These are phyloP conservation scores for Mycothermus thermophilus DNA, from an alignment of 495 filamentous ascomycete species.

Conservation along the genomic window DNA sequence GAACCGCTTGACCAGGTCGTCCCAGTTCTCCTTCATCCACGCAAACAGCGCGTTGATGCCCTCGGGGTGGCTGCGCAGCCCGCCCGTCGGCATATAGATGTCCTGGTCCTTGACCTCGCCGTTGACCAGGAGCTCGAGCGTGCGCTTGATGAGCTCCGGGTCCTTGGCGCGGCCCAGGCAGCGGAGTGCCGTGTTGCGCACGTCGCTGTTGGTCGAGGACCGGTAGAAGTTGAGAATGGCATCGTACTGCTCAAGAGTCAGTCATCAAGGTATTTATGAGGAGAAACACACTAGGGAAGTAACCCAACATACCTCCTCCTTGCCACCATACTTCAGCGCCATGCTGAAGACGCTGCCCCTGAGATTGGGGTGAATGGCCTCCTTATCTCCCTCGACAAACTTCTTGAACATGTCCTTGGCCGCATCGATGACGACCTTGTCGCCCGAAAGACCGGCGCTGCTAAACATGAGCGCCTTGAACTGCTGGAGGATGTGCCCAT, in stretches of 20 bases:
- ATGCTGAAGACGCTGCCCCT: constrained; percentile 56
- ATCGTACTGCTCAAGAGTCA: constrained; percentile 45
- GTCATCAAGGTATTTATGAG: no score
- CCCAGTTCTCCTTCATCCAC: constrained; percentile 84
- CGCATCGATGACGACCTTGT: constrained; percentile 44
- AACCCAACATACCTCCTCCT: constrained; percentile 45
- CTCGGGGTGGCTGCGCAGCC: constrained; percentile 59
- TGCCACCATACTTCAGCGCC: constrained; percentile 56
- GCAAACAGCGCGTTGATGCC: constrained; percentile 70
- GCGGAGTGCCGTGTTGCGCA: constrained; percentile 90
- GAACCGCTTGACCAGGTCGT: constrained; percentile 57
- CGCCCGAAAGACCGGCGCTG: constrained; percentile 50
- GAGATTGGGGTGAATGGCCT: constrained; percentile 61
- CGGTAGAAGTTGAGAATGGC: constrained; percentile 68
- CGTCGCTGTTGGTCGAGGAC: constrained; percentile 75
- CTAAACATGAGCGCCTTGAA: constrained; percentile 61
- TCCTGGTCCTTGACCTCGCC: constrained; percentile 91
- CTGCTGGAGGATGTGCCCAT: constrained; percentile 83
- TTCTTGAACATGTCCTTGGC: constrained; percentile 63
- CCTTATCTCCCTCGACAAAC: constrained; percentile 50
- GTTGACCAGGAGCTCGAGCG: constrained; percentile 59
- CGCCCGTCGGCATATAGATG: constrained; percentile 74
- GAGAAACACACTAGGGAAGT: constrained; percentile 1
- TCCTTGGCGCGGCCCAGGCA: constrained; percentile 66
- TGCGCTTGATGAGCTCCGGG: constrained; percentile 66